Percentiles rank a stretch among this genome's conserved stretches.
Conservation (phyloP, 129 eudicot species). For the Centella asiatica region DNA sequence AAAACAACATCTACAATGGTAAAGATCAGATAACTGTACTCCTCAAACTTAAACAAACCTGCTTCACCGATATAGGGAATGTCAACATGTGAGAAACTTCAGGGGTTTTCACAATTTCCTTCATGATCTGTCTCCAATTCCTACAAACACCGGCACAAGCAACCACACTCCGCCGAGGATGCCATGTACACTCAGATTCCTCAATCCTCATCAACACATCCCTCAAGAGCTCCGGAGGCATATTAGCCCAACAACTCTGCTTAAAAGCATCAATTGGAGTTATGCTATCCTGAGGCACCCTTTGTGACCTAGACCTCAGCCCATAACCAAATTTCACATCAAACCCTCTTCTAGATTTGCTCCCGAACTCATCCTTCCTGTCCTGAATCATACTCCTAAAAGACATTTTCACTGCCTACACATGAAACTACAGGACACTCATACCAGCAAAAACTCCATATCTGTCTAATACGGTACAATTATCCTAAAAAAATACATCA, state of each 20-base stretch:
- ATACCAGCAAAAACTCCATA: too few relatives aligned
- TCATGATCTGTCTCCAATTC: slow-evolving; percentile 84
- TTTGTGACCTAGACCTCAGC: slow-evolving; percentile 64
- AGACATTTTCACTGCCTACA: slow-evolving; percentile 34
- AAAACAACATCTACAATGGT: not conserved
- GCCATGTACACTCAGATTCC: slow-evolving; percentile 68
- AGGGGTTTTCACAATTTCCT: slow-evolving; percentile 64
- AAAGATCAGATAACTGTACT: not conserved
- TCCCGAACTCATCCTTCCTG: slow-evolving; percentile 80
- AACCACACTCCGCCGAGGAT: slow-evolving; percentile 65
- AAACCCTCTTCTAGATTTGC: slow-evolving; percentile 75
- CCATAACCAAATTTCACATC: slow-evolving; percentile 53
- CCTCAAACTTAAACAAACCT: slow-evolving; percentile 30
- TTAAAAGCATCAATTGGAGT: slow-evolving; percentile 48
- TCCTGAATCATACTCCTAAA: slow-evolving; percentile 80
- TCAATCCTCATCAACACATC: slow-evolving; percentile 85
- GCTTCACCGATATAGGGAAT: slow-evolving; percentile 88
- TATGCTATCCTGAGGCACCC: slow-evolving; percentile 46
- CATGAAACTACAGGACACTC: too few relatives aligned
- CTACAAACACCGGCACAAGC: slow-evolving; percentile 91
- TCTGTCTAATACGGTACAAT: too few relatives aligned
- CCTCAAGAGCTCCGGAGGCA: slow-evolving; percentile 88
- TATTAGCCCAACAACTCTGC: slow-evolving; percentile 98
- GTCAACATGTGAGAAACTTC: slow-evolving; percentile 68
- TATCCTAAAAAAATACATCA: too few relatives aligned